Evolutionary conservation across 805 yeast species (phyloP), one percentile per base, ranked within the genome.

Genomic region (Ogataea ganodermae): DNA sequence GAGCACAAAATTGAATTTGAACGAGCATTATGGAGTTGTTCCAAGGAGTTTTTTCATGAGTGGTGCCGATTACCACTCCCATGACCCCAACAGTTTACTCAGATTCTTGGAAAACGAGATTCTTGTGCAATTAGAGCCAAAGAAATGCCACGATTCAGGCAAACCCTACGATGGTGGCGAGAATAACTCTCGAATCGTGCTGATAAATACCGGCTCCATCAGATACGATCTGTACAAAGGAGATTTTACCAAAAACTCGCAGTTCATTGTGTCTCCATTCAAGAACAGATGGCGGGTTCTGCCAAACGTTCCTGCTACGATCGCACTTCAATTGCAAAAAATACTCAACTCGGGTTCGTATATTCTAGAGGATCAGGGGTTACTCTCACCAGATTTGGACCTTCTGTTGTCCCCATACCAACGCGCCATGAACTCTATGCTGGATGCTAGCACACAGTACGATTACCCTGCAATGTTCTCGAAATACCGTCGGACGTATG

Each of bases 191-290:
- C 70, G 89, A 45, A 70, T 83, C 23, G 76, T 89, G 21, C 68
- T 87, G 37, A 79, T 88, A 50, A 92, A 92, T 63, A 86, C 96
- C 0, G 97, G 97, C 1, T 84, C 96, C 4, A 78, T 91, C 2
- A 76, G 97, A 45, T 92, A 88, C 61, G 97, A 91, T 65, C 67
- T 91, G 38, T 86, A 85, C 68, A 79, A 83, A 61, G 98, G 97
- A 0, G 83, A 85, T 1, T 91, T 84, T 62, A 90, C 96, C 0
- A 69, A 70, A 36, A 96, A 90, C 63, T 75, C 92, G 0, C 86
- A 86, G 56, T 92, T 75, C 61, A 87, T 86, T 36, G 87, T 92
- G 0, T 83, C 95, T 0, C 97, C 98, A 0, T 91, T 89, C 67
- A 74, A 79, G 44, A 89, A 90, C 60, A 75, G 75, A 33, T 92